phyloP scores from a whole-genome alignment of 805 yeast species.

The Schizosaccharomyces lindneri region DNA sequence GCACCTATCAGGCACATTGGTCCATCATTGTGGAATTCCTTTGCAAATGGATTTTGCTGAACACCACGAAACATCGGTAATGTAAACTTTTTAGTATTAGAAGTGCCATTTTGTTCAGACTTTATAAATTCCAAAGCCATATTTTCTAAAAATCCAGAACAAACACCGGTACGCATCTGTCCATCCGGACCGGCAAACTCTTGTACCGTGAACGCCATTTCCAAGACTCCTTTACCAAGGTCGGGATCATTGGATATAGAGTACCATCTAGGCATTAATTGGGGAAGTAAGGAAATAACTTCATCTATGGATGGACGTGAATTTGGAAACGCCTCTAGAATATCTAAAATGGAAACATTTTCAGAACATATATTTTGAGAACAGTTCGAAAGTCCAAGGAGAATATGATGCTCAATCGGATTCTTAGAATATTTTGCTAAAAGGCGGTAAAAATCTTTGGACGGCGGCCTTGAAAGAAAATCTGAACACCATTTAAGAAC shows the following conservation, averaged over 20 bases:
- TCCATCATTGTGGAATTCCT: constrained; percentile 10
- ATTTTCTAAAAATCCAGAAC: constrained; percentile 9
- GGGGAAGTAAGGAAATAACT: constrained; percentile 42
- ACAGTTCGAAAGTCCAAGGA: constrained; percentile 8
- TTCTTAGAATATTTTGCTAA: constrained; percentile 7
- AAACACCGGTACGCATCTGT: constrained; percentile 7
- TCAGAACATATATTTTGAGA: not conserved
- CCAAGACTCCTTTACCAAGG: constrained; percentile 4
- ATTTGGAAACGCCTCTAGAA: not conserved
- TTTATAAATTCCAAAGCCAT: constrained; percentile 4
- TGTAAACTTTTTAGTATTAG: not conserved
- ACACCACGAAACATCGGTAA: constrained; percentile 11
- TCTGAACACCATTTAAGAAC: constrained; percentile 11
- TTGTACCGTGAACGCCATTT: constrained; percentile 11
- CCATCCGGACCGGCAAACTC: constrained; percentile 9
- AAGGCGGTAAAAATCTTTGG: constrained; percentile 8
- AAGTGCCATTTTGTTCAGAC: not conserved
- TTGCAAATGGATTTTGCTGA: constrained; percentile 11
- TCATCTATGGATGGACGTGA: constrained; percentile 18
- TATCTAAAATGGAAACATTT: not conserved
- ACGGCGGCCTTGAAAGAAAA: constrained; percentile 7
- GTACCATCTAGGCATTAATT: constrained; percentile 47
- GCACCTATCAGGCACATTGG: constrained; percentile 12
- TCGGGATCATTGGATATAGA: constrained; percentile 41
- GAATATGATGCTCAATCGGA: constrained; percentile 4